Base-by-base conservation (phyloP, 257 asterid species). In the Przewalskia tangutica region DNA sequence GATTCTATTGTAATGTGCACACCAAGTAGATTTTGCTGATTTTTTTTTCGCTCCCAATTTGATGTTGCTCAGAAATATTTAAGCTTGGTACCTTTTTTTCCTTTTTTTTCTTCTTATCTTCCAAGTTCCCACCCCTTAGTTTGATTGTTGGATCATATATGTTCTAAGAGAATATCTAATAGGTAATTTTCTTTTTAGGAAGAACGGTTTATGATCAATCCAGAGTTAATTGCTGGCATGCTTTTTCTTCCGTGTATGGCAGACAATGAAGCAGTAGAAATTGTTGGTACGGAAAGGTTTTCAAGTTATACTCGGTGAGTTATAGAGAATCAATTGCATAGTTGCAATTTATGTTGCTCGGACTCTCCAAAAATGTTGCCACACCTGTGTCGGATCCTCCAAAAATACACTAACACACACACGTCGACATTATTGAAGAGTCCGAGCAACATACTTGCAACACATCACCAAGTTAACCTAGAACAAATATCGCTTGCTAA, bases 181-280 rank as follows among this genome's bases (percentile, higher is more conserved):
- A 38, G 20, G 44, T 38, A 16, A 17, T 81, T 18, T 18, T 40
- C 83, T 82, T 42, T 65, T 27, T 79, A 88, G 91, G 99, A 94
- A 88, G 99, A 95, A 89, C 94, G 98, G 77, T 94, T 94, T 90
- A 90, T 95, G 99, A 91, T 95, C 90, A 93, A 91, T 82, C 97
- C 97, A 12, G 98, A 95, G 87, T 79, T 95, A 84, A 91, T 92
- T 6, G 79, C 85, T 81, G 90, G 96, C 85, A 90, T 87, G 91
- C 94, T 95, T 84, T 93, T 95, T 89, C 73, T 92, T 82, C 90
- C 98, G 66, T 77, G 89, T 63, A 93, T 95, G 97, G 92, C 89
- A 66, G 92, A 89, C 80, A 95, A 95, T 70, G 98, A 94, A 88
- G 92, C 97, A 8, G 85, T 94, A 77, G 99, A 95, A 91, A 91